Percentiles rank a stretch among this genome's conserved stretches.
phyloP scores from a whole-genome alignment of 768 basidiomycete genomes.

The Boletus eberwhitei region DNA sequence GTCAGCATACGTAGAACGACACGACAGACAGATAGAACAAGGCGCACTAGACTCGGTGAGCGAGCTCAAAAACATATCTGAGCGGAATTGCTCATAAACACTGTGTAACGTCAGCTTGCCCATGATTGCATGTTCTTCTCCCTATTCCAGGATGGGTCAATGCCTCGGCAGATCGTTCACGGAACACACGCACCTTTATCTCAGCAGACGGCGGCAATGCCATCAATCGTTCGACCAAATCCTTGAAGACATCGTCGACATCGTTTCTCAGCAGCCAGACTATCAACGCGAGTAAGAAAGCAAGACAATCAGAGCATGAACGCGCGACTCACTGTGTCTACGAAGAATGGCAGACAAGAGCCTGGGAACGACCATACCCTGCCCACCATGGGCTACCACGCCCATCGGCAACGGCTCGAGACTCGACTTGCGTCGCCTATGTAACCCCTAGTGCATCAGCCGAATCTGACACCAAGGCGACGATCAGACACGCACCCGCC shows the following conservation, averaged over 20 bases:
- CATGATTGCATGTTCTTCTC: constrained; percentile 70
- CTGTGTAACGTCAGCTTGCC: constrained; percentile 77
- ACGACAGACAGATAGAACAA: not conserved
- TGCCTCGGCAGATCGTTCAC: not conserved
- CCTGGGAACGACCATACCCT: constrained; percentile 56
- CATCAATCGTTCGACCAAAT: constrained; percentile 55
- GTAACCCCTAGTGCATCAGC: not conserved
- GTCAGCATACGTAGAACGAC: constrained; percentile 1
- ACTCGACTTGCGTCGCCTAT: constrained; percentile 45
- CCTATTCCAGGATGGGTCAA: constrained; percentile 39
- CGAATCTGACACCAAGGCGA: not conserved
- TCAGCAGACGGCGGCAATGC: constrained; percentile 53
- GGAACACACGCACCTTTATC: constrained; percentile 47
- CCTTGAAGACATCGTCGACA: constrained; percentile 47
- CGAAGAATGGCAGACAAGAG: constrained; percentile 60
- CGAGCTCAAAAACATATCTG: constrained; percentile 88
- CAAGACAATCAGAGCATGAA: constrained; percentile 1
- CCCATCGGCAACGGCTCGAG: constrained; percentile 30
- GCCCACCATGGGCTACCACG: constrained; percentile 22
- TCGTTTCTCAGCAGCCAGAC: constrained; percentile 69
- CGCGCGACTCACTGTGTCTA: constrained; percentile 56
- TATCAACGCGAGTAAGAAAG: constrained; percentile 22
- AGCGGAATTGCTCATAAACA: constrained; percentile 72
- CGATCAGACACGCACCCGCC: constrained; percentile 38
- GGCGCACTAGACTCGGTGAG: constrained; percentile 84